phyloP scores from a whole-genome alignment of 108 stramenopile genomes.

The Asterionellopsis glacialis region DNA sequence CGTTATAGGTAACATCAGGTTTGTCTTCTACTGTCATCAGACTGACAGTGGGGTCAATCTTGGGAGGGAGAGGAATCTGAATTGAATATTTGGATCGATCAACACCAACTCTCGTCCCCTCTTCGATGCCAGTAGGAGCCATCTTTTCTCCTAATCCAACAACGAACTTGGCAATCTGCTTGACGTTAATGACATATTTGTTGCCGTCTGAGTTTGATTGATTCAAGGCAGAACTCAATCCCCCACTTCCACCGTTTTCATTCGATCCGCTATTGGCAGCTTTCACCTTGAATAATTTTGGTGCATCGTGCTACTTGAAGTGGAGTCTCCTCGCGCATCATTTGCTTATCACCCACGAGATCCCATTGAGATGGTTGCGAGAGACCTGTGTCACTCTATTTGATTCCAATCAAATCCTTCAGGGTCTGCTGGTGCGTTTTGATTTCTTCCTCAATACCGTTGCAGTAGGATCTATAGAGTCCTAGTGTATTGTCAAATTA shows the following conservation, averaged over 20 bases:
- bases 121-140: constrained; percentile 98
- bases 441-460: constrained; percentile 92
- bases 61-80: constrained; percentile 97
- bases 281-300: constrained; percentile 96
- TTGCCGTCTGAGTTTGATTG: constrained; percentile 34
- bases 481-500: too few relatives aligned
- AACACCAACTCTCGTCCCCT: constrained; percentile 99
- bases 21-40: constrained; percentile 99
- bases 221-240: constrained; percentile 4
- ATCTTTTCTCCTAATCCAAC: constrained; percentile 95
- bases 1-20: constrained; percentile 61
- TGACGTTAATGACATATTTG: constrained; percentile 98
- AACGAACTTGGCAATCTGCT: constrained; percentile 99
- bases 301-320: constrained; percentile 96
- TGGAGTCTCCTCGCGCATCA: constrained; percentile 98
- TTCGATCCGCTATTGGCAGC: not conserved
- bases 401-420: constrained; percentile 97
- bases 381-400: constrained; percentile 96
- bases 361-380: constrained; percentile 98
- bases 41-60: constrained; percentile 98
- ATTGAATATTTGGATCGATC: constrained; percentile 94
- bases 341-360: constrained; percentile 97
- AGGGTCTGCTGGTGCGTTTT: constrained; percentile 91
- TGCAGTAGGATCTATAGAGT: constrained; percentile 76
- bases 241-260: constrained; percentile 11